phyloP scores from a whole-genome alignment of 2,329 filamentous ascomycete species.

The Cytospora piceicola region DNA sequence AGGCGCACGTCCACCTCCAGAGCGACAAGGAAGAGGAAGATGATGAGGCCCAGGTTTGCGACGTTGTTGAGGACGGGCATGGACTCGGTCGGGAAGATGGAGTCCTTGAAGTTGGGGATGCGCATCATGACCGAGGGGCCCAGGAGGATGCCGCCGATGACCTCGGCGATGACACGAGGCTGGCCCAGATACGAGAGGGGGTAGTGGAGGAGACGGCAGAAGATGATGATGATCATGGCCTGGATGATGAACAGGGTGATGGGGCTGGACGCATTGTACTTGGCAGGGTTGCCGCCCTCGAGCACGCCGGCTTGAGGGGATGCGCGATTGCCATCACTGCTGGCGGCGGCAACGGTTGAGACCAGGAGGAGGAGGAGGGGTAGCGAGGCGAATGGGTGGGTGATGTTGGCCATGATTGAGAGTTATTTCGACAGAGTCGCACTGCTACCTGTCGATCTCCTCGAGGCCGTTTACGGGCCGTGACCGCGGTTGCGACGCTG shows the following conservation, averaged over 20 bases:
- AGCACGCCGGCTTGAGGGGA: conserved; percentile 56
- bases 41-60: conserved; percentile 80
- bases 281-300: conserved; percentile 65
- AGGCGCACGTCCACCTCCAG: conserved; percentile 84
- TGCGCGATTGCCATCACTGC: conserved; percentile 30
- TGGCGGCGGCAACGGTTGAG: conserved; percentile 39
- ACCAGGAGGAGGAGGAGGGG: conserved; percentile 26
- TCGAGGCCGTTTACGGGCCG: background rate
- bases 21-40: conserved; percentile 87
- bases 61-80: conserved; percentile 77
- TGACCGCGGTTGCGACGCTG: background rate
- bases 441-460: background rate
- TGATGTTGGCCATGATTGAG: conserved; percentile 3
- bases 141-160: conserved; percentile 77
- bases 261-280: conserved; percentile 66
- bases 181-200: conserved; percentile 72
- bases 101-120: conserved; percentile 74
- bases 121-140: conserved; percentile 88
- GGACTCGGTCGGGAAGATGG: conserved; percentile 77
- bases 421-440: background rate
- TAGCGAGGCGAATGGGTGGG: conserved; percentile 1
- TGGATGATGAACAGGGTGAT: conserved; percentile 73
- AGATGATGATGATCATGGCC: conserved; percentile 71
- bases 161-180: conserved; percentile 78
- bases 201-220: conserved; percentile 73